Base-by-base conservation (phyloP, 768 basidiomycete species). In the Pseudohyphozyma bogoriensis region DNA sequence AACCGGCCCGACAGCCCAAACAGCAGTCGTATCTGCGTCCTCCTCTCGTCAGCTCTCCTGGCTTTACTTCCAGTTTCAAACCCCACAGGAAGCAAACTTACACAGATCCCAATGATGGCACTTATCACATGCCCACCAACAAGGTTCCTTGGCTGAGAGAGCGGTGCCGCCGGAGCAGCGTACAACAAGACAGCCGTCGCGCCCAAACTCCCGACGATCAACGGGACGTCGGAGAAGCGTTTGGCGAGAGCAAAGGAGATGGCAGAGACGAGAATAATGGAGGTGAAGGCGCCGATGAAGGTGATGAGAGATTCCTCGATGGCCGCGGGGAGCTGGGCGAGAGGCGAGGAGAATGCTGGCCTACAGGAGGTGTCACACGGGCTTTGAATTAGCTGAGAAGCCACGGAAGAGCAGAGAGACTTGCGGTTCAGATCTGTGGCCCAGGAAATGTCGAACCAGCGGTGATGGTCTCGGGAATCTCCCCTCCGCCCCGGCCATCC, bases 131-230 rank as follows among this genome's bases (percentile, higher is more conserved):
- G 59, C 0, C 64, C 64, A 5, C 64, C 64, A 12, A 65, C 24
- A 4, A 61, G 32, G 26, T 55, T 46, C 15, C 56, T 16, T 3
- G 64, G 64, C 32, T 65, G 64, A 11, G 37, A 37, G 18, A 65
- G 28, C 10, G 64, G 64, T 1, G 42, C 57, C 18, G 61, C 64
- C 8, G 64, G 64, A 16, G 53, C 44, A 12, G 56, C 59, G 46
- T 61, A 65, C 1, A 65, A 45, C 20, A 65, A 26, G 16, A 65
- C 64, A 13, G 64, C 64, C 2, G 60, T 61, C 8, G 64, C 64
- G 28, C 64, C 64, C 12, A 65, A 18, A 12, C 46, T 51, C 3
- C 60, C 60, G 32, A 61, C 44, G 4, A 57, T 45, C n/a, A 65
- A 57, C 9, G 64, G 64, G 18, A 54, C 53, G 24, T 33, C 26